These are phyloP conservation scores for Cardamine occulta DNA, from an alignment of 345 rosid genomes.

Conservation along the genomic window DNA sequence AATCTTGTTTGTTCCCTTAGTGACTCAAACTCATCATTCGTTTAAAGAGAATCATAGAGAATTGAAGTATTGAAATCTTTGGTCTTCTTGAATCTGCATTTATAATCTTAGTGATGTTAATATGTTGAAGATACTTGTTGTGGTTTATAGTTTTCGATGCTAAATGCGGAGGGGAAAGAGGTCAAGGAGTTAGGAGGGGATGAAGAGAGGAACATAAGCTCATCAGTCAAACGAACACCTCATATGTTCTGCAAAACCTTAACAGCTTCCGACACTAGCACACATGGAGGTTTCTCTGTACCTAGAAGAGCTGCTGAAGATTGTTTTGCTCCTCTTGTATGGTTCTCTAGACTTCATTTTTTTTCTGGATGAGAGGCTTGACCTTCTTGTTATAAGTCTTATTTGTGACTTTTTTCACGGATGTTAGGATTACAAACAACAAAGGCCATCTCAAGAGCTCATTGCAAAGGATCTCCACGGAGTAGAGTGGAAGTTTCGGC, in stretches of 20 bases:
- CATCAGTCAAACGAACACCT: constrained; percentile 62
- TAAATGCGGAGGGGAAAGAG: constrained; percentile 57
- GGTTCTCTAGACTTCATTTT: constrained; percentile 6
- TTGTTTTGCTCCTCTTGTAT: constrained; percentile 82
- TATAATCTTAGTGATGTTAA: background rate
- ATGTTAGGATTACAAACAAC: constrained; percentile 81
- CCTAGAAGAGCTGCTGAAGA: constrained; percentile 94
- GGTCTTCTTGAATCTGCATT: background rate
- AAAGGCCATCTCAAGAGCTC: constrained; percentile 91
- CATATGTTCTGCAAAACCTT: constrained; percentile 93
- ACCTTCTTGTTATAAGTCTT: constrained; percentile 20
- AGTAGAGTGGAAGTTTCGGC: constrained; percentile 86
- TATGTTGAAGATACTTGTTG: constrained; percentile 23
- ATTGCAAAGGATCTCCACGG: constrained; percentile 90
- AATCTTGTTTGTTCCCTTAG: constrained; percentile 10
- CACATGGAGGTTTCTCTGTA: constrained; percentile 94
- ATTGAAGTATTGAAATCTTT: background rate
- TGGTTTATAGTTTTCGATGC: constrained; percentile 54
- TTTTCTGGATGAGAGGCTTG: background rate
- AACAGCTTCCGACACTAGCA: constrained; percentile 93
- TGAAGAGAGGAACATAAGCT: constrained; percentile 60
- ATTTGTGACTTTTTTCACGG: background rate
- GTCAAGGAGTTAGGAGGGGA: constrained; percentile 52
- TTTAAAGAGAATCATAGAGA: constrained; percentile 17
- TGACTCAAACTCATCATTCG: background rate